Conservation (phyloP, 345 rosid genomes). For the Fremontodendron californicum region DNA sequence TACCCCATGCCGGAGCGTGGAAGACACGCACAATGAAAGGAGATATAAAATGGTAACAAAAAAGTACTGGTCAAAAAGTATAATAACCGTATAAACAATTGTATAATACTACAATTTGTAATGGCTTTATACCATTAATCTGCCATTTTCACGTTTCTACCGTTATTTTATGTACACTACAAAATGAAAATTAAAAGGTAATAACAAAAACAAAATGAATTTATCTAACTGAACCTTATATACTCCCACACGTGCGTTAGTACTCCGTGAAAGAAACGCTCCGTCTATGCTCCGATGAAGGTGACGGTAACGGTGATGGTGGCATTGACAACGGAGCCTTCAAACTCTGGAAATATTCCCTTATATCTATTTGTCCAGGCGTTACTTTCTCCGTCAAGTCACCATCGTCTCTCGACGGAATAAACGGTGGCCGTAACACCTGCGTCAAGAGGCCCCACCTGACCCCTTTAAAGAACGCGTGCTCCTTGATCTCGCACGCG, state of each 20-base stretch:
- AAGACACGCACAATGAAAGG: neutral
- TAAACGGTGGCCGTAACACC: constrained; percentile 78
- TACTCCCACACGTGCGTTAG: constrained; percentile 29
- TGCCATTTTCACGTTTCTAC: constrained; percentile 24
- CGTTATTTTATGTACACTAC: constrained; percentile 31
- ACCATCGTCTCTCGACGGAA: constrained; percentile 57
- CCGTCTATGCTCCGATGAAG: constrained; percentile 32
- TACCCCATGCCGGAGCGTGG: neutral
- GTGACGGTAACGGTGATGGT: constrained; percentile 38
- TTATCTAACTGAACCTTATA: constrained; percentile 20
- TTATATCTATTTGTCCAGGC: constrained; percentile 31
- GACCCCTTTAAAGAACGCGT: constrained; percentile 62
- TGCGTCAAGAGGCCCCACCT: constrained; percentile 74
- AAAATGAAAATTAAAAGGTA: neutral
- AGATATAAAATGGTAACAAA: no score
- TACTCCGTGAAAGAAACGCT: constrained; percentile 42
- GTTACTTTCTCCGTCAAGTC: constrained; percentile 32
- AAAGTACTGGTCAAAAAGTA: neutral
- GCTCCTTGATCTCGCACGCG: constrained; percentile 75
- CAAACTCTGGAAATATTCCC: constrained; percentile 38
- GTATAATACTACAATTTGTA: neutral
- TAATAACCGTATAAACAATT: constrained; percentile 11
- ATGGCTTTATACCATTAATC: constrained; percentile 3
- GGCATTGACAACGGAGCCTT: constrained; percentile 32
- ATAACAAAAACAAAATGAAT: neutral